phyloP scores from a whole-genome alignment of 2,329 filamentous ascomycete species.

The Aspergillus sp. region DNA sequence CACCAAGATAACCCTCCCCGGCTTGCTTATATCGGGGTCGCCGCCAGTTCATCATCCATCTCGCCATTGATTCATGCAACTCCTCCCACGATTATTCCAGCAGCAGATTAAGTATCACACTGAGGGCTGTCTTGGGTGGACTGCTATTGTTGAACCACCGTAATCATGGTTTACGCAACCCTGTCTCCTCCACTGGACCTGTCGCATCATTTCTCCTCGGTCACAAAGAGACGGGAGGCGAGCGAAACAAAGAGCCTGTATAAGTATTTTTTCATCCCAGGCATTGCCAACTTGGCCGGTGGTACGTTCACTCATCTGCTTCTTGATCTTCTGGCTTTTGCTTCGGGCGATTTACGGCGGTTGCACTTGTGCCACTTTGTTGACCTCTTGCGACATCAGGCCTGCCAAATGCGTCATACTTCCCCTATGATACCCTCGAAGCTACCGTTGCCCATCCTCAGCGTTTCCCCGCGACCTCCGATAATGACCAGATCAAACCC shows the following conservation, averaged over 20 bases:
- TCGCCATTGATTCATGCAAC: neutral
- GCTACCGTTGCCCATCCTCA: slow-evolving; percentile 73
- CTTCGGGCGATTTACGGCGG: neutral
- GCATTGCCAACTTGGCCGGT: slow-evolving; percentile 63
- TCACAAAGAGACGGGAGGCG: slow-evolving; percentile 64
- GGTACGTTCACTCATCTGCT: slow-evolving; percentile 40
- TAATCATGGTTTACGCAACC: slow-evolving; percentile 2
- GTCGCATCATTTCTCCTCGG: slow-evolving; percentile 74
- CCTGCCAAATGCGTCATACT: slow-evolving; percentile 77
- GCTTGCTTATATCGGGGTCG: neutral
- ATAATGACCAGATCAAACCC: slow-evolving; percentile 46
- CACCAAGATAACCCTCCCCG: slow-evolving; percentile 4
- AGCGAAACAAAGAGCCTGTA: slow-evolving; percentile 80
- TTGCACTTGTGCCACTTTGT: neutral
- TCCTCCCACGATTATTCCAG: neutral
- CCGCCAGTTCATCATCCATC: neutral
- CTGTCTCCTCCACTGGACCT: slow-evolving; percentile 66
- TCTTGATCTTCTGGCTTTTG: neutral
- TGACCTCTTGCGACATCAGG: slow-evolving; percentile 52
- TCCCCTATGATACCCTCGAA: slow-evolving; percentile 89
- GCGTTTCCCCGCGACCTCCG: slow-evolving; percentile 72
- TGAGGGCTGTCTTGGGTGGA: neutral
- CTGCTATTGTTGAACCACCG: neutral
- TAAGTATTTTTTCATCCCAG: slow-evolving; percentile 72
- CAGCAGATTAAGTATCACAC: neutral